Conservation (phyloP, 73 alveolate genomes). For the Breviolum minutum region DNA sequence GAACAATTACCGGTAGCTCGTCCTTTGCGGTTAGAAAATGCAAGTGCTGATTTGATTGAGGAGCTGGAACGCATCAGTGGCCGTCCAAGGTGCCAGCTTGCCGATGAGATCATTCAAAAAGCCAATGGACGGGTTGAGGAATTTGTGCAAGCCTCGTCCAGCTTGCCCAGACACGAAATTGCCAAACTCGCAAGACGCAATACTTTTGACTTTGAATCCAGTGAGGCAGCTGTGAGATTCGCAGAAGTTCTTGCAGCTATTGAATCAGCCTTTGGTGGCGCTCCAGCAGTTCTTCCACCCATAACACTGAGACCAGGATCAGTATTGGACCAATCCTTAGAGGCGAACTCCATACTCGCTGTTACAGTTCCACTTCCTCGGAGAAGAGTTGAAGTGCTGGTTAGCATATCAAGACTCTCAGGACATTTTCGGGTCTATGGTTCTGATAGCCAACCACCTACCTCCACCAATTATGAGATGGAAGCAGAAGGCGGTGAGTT, state of each 20-base stretch:
- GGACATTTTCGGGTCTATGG: conserved; percentile 37
- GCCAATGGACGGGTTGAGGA: conserved; percentile 30
- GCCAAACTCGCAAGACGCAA: not conserved
- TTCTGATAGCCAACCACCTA: conserved; percentile 16
- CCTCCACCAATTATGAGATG: conserved; percentile 10
- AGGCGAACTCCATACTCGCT: not conserved
- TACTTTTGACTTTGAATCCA: not conserved
- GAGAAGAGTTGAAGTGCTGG: conserved; percentile 37
- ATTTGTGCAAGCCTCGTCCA: not conserved
- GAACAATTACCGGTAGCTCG: conserved; percentile 36
- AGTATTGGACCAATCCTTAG: not conserved
- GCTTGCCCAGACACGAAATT: not conserved
- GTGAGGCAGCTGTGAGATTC: not conserved
- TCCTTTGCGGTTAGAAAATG: conserved; percentile 43
- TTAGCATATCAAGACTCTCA: not conserved
- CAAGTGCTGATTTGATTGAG: conserved; percentile 33
- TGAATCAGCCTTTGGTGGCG: not conserved
- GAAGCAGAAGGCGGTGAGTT: conserved; percentile 55
- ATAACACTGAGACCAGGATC: not conserved
- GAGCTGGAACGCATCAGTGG: conserved; percentile 72
- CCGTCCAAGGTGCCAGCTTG: conserved; percentile 6
- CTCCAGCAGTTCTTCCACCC: not conserved
- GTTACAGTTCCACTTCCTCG: conserved; percentile 35
- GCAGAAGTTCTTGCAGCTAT: not conserved
- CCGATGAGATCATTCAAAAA: conserved; percentile 44